phyloP scores from a whole-genome alignment of 2,329 filamentous ascomycete genomes.

The Triangularia setosa region DNA sequence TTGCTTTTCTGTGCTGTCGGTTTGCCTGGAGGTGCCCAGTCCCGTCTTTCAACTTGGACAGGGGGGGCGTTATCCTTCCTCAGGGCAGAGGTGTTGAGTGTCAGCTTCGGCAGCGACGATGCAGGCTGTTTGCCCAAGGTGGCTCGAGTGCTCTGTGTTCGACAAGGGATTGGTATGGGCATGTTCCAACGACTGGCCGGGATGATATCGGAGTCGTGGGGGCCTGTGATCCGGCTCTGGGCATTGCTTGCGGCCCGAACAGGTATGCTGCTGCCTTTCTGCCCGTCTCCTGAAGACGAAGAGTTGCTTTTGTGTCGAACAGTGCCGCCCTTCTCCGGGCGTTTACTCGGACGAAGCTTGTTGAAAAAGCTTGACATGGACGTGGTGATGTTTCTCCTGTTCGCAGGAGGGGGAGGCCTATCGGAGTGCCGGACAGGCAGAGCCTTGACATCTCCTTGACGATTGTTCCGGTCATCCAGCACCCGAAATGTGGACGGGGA shows the following conservation, averaged over 20 bases:
- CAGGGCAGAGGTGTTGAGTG: not conserved
- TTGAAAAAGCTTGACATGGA: constrained; percentile 41
- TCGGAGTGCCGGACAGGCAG: not conserved
- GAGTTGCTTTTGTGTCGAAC: constrained; percentile 27
- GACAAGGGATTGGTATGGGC: not conserved
- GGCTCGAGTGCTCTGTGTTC: not conserved
- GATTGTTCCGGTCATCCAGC: not conserved
- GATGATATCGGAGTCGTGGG: not conserved
- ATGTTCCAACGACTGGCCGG: constrained; percentile 3
- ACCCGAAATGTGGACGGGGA: not conserved
- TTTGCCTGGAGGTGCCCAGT: not conserved
- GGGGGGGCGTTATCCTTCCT: not conserved
- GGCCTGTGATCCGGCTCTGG: not conserved
- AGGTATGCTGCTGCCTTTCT: not conserved
- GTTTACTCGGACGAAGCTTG: constrained; percentile 46
- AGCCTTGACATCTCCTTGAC: not conserved
- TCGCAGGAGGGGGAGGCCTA: not conserved
- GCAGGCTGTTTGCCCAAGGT: not conserved
- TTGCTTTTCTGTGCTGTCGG: not conserved
- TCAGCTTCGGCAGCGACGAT: not conserved
- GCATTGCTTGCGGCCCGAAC: not conserved
- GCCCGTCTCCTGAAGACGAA: not conserved
- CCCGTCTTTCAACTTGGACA: not conserved
- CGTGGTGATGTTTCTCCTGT: constrained; percentile 16
- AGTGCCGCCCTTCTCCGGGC: constrained; percentile 49